A percentile compares a stretch with the other conserved stretches of the same genome.
Conservation (phyloP, 2,329 filamentous ascomycete species). For the Stagonosporopsis rhizophila region DNA sequence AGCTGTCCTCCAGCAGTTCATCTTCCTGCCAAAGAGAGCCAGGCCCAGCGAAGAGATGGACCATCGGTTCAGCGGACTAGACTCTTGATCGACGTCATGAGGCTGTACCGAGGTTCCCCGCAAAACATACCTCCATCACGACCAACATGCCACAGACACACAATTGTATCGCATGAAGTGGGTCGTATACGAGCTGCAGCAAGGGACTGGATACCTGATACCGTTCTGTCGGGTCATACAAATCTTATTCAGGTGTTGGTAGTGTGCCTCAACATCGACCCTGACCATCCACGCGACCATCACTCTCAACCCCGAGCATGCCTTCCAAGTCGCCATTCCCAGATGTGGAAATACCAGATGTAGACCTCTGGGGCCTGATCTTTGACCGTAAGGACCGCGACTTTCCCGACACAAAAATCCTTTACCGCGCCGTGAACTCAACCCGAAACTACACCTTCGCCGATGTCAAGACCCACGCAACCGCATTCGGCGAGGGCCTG, state of each 20-base stretch:
- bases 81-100: constrained; percentile 10
- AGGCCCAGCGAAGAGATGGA: too few relatives aligned
- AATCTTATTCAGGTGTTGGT: neutral
- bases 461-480: constrained; percentile 68
- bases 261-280: too few relatives aligned
- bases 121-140: constrained; percentile 4
- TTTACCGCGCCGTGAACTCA: constrained; percentile 31
- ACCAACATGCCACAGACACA: neutral
- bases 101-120: constrained; percentile 21
- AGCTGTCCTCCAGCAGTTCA: neutral
- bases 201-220: neutral
- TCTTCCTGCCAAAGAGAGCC: neutral
- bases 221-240: neutral
- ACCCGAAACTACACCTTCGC: constrained; percentile 68
- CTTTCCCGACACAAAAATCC: constrained; percentile 34
- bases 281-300: neutral
- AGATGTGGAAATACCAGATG: constrained; percentile 29
- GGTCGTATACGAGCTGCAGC: neutral
- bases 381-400: constrained; percentile 32
- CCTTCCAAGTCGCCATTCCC: constrained; percentile 33
- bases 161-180: neutral
- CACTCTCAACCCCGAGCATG: constrained; percentile 14
- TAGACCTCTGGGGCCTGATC: constrained; percentile 34
- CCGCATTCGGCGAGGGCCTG: constrained; percentile 79
- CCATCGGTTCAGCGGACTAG: constrained; percentile 2